Conservation (phyloP, 306 rosid species). For the Fragaria nilgerrensis region DNA sequence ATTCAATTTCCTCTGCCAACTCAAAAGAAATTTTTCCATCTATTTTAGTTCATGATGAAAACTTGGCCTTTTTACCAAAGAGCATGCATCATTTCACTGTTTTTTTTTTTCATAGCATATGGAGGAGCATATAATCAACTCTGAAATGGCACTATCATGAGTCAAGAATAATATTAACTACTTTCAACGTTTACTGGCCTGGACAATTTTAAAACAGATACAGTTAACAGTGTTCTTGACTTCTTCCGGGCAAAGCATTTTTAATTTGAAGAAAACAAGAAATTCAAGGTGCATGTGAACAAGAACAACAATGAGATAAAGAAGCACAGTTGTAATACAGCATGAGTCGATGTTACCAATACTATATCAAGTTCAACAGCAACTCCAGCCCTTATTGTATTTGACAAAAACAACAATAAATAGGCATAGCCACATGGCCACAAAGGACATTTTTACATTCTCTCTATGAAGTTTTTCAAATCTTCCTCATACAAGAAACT, state of each 20-base stretch:
- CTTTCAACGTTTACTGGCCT: not conserved
- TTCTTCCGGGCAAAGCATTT: not conserved
- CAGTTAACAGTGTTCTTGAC: not conserved
- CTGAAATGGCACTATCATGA: not conserved
- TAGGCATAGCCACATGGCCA: not conserved
- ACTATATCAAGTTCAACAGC: not conserved
- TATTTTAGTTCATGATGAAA: not conserved
- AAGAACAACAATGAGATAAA: not conserved
- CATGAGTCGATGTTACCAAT: constrained; percentile 6
- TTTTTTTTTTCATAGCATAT: not conserved
- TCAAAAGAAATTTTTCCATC: not conserved
- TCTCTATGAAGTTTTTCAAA: not conserved
- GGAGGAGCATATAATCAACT: constrained; percentile 9
- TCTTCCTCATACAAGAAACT: constrained; percentile 12
- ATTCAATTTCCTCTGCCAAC: not conserved
- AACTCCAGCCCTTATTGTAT: constrained; percentile 1
- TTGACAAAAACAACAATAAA: constrained; percentile 3
- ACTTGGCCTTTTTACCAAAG: not conserved
- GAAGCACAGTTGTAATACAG: not conserved
- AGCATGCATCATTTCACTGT: not conserved
- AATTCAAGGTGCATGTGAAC: not conserved
- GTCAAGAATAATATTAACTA: not conserved
- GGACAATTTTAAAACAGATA: not conserved
- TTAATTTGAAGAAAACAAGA: not conserved
- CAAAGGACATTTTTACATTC: not conserved